Base-by-base conservation (phyloP, 1,284 basidiomycete genomes). In the Rhodotorula sp. region DNA sequence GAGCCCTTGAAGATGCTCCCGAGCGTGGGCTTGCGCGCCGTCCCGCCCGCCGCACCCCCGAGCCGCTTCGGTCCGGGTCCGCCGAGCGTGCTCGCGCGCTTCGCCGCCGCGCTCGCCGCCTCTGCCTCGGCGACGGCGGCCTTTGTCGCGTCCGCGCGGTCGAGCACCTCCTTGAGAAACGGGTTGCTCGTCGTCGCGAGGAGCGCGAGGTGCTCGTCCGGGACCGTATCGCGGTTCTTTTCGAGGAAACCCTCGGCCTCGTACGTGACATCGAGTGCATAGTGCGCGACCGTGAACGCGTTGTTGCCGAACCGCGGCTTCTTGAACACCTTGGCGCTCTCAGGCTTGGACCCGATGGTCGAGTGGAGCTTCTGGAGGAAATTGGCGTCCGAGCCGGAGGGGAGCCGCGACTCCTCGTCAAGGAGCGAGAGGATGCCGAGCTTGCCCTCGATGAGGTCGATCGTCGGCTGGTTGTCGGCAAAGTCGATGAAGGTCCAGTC, bases 401-500 rank as follows among this genome's bases (percentile, higher is more conserved):
- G 97, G 65, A 99, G 84, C 67, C 97, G 92, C 22, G 97, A 99
- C 84, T 99, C 97, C 83, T 99, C 97, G 81, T 99, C 97, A 44
- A 99, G 86, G 41, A 99, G 85, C 4, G 96, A 90, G 62, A 99
- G 86, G 59, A 99, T 91, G 75, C 97, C 97, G 73, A 99, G 89
- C 82, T 91, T 97, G 77, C 95, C 92, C 84, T 99, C 97, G 78
- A 99, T 98, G 78, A 98, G 90, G 81, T 99, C 93, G 81, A 99
- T 99, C 81, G 94, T 97, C 48, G 94, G 94, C 81, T 99, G 97
- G 80, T 99, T 99, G 83, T 99, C 97, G 46, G 82, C 93, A 82
- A 98, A 99, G 80, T 98, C 94, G 82, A 99, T 99, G 83, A 99
- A 99, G 2, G 92, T 97, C 97, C 97, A 99, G 80, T 96, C 94